Conservation (phyloP, 805 yeast species). For the Candida wancherniae region DNA sequence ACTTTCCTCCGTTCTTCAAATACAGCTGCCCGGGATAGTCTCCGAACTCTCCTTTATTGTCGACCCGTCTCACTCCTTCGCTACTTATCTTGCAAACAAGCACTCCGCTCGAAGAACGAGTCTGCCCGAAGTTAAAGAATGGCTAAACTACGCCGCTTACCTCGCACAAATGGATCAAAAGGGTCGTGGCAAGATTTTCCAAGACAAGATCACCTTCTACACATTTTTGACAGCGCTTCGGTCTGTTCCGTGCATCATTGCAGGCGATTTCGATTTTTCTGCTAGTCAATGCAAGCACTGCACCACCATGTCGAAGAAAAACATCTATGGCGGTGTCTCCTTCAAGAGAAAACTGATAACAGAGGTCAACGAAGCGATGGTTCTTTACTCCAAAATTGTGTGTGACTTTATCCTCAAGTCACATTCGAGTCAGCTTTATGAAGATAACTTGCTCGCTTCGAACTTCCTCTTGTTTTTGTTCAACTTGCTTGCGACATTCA, state of each 20-base stretch:
- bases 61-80: conserved; percentile 3
- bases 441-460: conserved; percentile 26
- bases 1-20: conserved; percentile 2
- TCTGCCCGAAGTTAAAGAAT: conserved; percentile 7
- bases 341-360: conserved; percentile 19
- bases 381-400: conserved; percentile 23
- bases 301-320: conserved; percentile 25
- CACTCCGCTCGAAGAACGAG: not conserved
- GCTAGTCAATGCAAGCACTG: conserved; percentile 35
- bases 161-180: conserved; percentile 7
- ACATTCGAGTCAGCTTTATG: conserved; percentile 7
- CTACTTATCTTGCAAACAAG: conserved; percentile 1
- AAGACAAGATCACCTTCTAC: conserved; percentile 15
- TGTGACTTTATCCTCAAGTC: conserved; percentile 15
- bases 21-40: not conserved
- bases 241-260: conserved; percentile 38
- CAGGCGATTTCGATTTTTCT: conserved; percentile 30
- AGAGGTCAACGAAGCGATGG: conserved; percentile 20
- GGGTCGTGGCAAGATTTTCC: too few species aligned
- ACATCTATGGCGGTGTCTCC: conserved; percentile 22
- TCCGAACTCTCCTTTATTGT: conserved; percentile 8
- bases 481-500: conserved; percentile 49
- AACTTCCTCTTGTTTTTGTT: conserved; percentile 46
- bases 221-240: conserved; percentile 38
- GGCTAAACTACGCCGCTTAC: conserved; percentile 21